Evolutionary conservation across 164 flowering plant genomes (phyloP).

Genomic region (Kingdonia uniflora): DNA sequence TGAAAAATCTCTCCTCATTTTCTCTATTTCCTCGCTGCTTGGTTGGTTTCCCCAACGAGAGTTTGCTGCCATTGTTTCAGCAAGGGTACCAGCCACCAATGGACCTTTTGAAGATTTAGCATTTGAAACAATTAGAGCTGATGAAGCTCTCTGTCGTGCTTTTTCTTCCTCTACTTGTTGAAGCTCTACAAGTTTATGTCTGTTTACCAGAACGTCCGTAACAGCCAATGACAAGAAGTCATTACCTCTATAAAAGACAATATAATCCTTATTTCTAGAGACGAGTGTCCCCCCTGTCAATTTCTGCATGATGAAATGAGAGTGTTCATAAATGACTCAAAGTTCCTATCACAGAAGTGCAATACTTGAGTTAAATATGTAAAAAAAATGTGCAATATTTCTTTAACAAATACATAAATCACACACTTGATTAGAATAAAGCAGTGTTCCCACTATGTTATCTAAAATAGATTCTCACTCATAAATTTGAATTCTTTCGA

Average conservation of each 20-base stretch:
- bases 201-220: slow-evolving; percentile 38
- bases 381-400: too few species aligned
- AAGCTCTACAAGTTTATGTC: slow-evolving; percentile 32
- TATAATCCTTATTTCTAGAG: slow-evolving; percentile 81
- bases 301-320: slow-evolving; percentile 30
- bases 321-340: too few species aligned
- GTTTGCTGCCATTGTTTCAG: slow-evolving; percentile 73
- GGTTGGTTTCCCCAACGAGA: slow-evolving; percentile 66
- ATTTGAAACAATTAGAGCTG: slow-evolving; percentile 23
- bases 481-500: too few species aligned
- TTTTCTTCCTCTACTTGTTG: slow-evolving; percentile 68
- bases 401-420: too few species aligned
- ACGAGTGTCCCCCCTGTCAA: slow-evolving; percentile 84
- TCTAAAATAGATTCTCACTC: too few species aligned
- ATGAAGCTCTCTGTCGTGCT: slow-evolving; percentile 41
- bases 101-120: slow-evolving; percentile 28
- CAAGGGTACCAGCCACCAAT: slow-evolving; percentile 81
- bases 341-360: too few species aligned
- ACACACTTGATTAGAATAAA: too few species aligned
- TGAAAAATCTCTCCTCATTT: slow-evolving; percentile 55
- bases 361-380: too few species aligned
- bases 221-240: slow-evolving; percentile 74
- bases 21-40: slow-evolving; percentile 39
- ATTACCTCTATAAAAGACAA: slow-evolving; percentile 89
- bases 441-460: too few species aligned